Evolutionary conservation across 2,329 filamentous ascomycete genomes (phyloP), one percentile per base, ranked within the genome.

Genomic region (Ophiostoma perfectum): DNA sequence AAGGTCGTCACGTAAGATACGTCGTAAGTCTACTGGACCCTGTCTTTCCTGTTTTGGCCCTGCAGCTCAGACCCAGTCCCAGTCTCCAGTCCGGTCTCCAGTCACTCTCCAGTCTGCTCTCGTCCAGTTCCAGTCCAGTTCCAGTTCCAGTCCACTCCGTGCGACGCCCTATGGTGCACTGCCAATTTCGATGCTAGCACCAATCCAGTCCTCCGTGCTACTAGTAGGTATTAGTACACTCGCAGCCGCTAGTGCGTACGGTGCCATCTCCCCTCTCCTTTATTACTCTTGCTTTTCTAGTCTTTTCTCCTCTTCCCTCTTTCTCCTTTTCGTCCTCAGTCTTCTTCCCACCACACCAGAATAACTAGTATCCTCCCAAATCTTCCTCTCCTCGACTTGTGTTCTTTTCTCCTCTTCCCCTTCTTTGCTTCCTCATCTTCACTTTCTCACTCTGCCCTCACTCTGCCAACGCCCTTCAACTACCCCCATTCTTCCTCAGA

Each of bases 211-310:
- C 55, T 27, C 27, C 11, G 42, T 44, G 7, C 18, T 8, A 38
- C 27, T 16, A 38, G 49, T 38, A 60, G 38, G 55, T 60, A 60
- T 38, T 58, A 58, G 55, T 11, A 9, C 55, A 27, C 49, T 55
- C n/a, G 55, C 11, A 60, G 27, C 55, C 55, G 27, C 55, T 60
- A 60, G 55, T 60, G 55, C 55, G 16, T 60, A 60, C 55, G 36
- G 55, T 60, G 55, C n/a, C 55, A 36, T 60, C 55, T 27, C 55
- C 55, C 38, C 55, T 60, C 55, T 60, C 55, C 55, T 60, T 60
- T 36, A 60, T 60, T 60, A 60, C 27, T 60, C 9, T 27, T 27
- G 27, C 27, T 60, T 60, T 55, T 55, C 49, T 55, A 55, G 49
- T 55, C 49, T 27, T 27, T 27, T 27, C 42, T 44, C 42, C 42